Conservation (phyloP, 2,329 filamentous ascomycete genomes). For the Fusarium sublunatum region DNA sequence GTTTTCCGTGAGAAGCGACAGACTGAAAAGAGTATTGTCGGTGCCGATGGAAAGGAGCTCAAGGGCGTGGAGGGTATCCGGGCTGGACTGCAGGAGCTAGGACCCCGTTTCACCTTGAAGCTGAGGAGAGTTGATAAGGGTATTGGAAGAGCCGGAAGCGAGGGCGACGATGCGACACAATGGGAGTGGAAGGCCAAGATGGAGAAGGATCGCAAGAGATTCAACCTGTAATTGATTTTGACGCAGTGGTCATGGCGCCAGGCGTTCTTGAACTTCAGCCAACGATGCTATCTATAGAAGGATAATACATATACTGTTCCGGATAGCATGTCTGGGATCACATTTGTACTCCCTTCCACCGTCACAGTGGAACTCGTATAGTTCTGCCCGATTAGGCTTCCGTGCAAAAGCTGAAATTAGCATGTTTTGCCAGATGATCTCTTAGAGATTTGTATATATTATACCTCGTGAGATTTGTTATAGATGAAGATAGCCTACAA, state of each 20-base stretch:
- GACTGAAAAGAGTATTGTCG: constrained; percentile 88
- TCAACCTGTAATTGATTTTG: constrained; percentile 75
- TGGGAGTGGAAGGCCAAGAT: constrained; percentile 98
- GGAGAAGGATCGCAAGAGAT: constrained; percentile 94
- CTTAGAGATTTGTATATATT: too few relatives aligned
- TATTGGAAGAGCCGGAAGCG: constrained; percentile 74
- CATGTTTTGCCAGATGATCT: too few relatives aligned
- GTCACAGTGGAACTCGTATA: neutral
- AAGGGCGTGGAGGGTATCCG: constrained; percentile 87
- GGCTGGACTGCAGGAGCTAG: constrained; percentile 89
- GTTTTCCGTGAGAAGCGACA: constrained; percentile 89
- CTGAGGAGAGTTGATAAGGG: constrained; percentile 91
- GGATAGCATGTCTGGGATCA: neutral
- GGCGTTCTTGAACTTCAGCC: constrained; percentile 30
- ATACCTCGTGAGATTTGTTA: too few relatives aligned
- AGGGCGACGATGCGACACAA: constrained; percentile 80
- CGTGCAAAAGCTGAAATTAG: too few relatives aligned
- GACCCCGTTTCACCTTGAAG: constrained; percentile 81
- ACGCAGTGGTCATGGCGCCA: constrained; percentile 12
- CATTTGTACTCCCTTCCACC: neutral
- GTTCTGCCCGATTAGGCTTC: too few relatives aligned
- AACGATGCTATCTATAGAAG: constrained; percentile 14
- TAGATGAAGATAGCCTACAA: too few relatives aligned
- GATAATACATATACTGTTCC: neutral
- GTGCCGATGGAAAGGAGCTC: constrained; percentile 82